Conservation (phyloP, 2,329 filamentous ascomycete genomes). For the Scedosporium dehoogii region DNA sequence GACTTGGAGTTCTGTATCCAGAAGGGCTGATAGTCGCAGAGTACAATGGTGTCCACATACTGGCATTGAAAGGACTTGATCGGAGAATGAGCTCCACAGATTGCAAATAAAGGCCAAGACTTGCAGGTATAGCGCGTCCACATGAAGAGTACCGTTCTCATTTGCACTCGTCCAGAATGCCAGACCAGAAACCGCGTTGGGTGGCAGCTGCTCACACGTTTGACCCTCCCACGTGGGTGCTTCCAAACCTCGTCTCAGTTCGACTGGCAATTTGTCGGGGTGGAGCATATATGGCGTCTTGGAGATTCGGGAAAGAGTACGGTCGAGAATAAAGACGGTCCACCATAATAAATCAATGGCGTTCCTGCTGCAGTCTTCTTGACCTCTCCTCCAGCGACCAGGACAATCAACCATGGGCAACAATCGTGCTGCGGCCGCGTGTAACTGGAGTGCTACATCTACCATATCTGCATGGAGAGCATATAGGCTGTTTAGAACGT, state of each 20-base stretch:
- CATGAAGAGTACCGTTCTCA: too few species aligned
- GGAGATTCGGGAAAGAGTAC: background rate
- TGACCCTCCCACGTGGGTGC: too few species aligned
- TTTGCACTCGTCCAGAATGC: too few species aligned
- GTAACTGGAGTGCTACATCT: background rate
- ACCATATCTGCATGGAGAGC: background rate
- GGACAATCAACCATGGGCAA: background rate
- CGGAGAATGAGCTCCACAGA: too few species aligned
- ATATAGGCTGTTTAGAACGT: background rate
- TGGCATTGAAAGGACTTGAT: too few species aligned
- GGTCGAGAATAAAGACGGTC: background rate
- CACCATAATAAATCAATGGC: background rate
- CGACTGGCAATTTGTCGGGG: background rate
- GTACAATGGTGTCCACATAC: too few species aligned
- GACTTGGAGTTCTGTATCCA: too few species aligned
- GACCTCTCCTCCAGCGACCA: background rate
- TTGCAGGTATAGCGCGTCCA: too few species aligned
- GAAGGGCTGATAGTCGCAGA: too few species aligned
- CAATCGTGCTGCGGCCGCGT: background rate
- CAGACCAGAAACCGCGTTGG: too few species aligned
- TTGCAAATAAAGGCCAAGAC: too few species aligned
- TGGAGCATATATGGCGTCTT: background rate
- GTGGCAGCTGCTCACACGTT: too few species aligned
- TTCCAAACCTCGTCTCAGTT: background rate
- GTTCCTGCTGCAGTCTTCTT: background rate